These are phyloP conservation scores for Rhizopus arrhizus DNA, from an alignment of 371 early-diverging fungal genomes.

Conservation along the genomic window DNA sequence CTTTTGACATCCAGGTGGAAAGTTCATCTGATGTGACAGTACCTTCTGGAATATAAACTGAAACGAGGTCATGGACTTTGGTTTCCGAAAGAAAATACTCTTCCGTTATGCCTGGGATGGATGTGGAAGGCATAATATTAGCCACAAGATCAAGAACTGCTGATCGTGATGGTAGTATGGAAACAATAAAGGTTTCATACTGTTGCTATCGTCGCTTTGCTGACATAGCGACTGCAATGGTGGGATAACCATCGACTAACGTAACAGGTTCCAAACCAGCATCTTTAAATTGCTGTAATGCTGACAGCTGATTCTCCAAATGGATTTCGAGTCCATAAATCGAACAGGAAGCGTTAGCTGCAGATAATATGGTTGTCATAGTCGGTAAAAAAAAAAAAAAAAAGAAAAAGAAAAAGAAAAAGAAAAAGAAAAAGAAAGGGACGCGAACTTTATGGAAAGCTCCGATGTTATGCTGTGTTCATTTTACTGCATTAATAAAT, in stretches of 20 bases:
- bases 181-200: slow-evolving; percentile 24
- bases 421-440: too few species aligned
- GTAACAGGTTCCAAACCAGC: slow-evolving; percentile 21
- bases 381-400: slow-evolving; percentile 16
- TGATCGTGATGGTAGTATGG: slow-evolving; percentile 27
- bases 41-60: slow-evolving; percentile 24
- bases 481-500: too few species aligned
- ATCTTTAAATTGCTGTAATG: slow-evolving; percentile 22
- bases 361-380: slow-evolving; percentile 27
- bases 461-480: too few species aligned
- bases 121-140: slow-evolving; percentile 24
- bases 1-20: slow-evolving; percentile 29
- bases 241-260: slow-evolving; percentile 24
- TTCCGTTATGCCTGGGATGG: slow-evolving; percentile 28
- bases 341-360: slow-evolving; percentile 23
- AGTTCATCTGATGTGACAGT: slow-evolving; percentile 27
- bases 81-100: slow-evolving; percentile 30
- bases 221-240: slow-evolving; percentile 26
- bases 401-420: too few species aligned
- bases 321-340: slow-evolving; percentile 30
- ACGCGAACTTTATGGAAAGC: too few species aligned
- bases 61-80: slow-evolving; percentile 27
- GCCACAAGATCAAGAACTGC: slow-evolving; percentile 26
- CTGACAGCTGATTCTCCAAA: slow-evolving; percentile 23
- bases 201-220: slow-evolving; percentile 24